These are phyloP conservation scores for Petunia hybrid DNA, from an alignment of 305 asterid genomes.

Conservation along the genomic window DNA sequence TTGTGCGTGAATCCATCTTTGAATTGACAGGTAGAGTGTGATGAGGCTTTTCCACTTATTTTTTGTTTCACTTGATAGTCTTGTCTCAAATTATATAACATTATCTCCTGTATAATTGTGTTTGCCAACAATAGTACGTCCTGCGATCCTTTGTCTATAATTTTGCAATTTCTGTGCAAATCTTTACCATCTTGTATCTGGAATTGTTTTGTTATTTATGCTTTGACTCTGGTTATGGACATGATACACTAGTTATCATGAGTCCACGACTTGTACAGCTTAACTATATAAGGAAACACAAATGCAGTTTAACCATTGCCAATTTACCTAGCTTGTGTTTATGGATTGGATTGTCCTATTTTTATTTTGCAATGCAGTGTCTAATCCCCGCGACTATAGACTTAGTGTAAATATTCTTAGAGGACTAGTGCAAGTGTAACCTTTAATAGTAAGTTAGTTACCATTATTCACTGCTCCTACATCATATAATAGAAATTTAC, in stretches of 20 bases:
- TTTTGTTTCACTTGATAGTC: slow-evolving; percentile 6
- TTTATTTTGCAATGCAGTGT: neutral
- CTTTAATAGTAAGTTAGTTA: neutral
- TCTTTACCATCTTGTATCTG: neutral
- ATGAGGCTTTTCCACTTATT: slow-evolving; percentile 1
- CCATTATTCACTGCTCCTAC: no score
- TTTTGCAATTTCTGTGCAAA: slow-evolving; percentile 2
- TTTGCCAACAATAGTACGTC: slow-evolving; percentile 18
- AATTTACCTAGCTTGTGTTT: neutral
- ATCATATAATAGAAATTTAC: neutral
- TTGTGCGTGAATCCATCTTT: slow-evolving; percentile 67
- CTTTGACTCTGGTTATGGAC: neutral
- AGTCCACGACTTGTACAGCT: neutral
- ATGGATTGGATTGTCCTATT: neutral
- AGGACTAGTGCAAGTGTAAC: neutral
- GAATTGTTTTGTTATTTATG: neutral
- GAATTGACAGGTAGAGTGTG: slow-evolving; percentile 66
- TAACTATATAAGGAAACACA: neutral
- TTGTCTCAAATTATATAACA: slow-evolving; percentile 8
- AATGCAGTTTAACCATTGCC: slow-evolving; percentile 8
- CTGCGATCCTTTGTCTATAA: slow-evolving; percentile 28
- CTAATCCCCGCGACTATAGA: no score
- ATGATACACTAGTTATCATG: neutral
- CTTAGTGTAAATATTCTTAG: no score
- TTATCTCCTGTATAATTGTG: slow-evolving; percentile 31